These are phyloP conservation scores for Triticum turgidum DNA, from an alignment of 176 grass and related monocot genomes.

Conservation along the genomic window DNA sequence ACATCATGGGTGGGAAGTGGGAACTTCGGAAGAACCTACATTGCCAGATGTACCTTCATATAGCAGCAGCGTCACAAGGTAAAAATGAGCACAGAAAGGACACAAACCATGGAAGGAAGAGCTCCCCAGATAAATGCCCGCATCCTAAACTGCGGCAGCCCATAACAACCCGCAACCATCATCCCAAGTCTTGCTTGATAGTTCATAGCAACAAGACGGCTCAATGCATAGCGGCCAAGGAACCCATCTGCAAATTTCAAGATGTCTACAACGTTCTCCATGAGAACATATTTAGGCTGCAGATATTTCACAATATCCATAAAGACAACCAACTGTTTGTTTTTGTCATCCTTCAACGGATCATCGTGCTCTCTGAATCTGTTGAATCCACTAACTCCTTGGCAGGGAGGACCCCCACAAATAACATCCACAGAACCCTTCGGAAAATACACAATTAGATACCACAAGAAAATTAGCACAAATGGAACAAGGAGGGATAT, in stretches of 20 bases:
- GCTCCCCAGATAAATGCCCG: constrained; percentile 62
- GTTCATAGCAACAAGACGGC: constrained; percentile 49
- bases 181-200: constrained; percentile 59
- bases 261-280: constrained; percentile 75
- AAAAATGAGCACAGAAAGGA: not conserved
- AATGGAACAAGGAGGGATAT: not conserved
- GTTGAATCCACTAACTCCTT: constrained; percentile 44
- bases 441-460: not conserved
- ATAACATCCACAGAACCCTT: not conserved
- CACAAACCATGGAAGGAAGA: constrained; percentile 49
- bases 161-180: constrained; percentile 67
- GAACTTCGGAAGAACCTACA: constrained; percentile 63
- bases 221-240: constrained; percentile 51
- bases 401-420: not conserved
- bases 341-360: constrained; percentile 58
- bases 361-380: constrained; percentile 27
- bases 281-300: constrained; percentile 60
- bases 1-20: constrained; percentile 69
- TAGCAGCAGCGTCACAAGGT: not conserved
- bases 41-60: not conserved
- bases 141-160: constrained; percentile 65
- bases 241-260: constrained; percentile 68
- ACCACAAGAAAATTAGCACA: not conserved
- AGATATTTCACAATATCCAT: constrained; percentile 70
- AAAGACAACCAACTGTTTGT: constrained; percentile 53